Evolutionary conservation across 345 rosid species (phyloP).

Genomic region (Odontarrhena argentea): DNA sequence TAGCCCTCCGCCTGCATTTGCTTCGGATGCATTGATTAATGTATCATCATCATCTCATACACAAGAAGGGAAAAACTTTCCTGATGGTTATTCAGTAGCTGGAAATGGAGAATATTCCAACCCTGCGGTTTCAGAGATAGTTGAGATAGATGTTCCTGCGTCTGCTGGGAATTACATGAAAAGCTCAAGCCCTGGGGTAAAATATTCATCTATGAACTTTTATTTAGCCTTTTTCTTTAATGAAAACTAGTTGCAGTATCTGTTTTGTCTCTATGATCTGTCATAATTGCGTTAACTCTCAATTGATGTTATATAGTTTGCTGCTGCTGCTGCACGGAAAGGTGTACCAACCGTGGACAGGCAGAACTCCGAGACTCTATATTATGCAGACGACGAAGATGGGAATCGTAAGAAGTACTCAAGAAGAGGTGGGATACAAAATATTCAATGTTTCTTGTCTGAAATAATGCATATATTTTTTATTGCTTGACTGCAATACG

Average conservation of each 20-base stretch:
- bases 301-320: conserved; percentile 55
- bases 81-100: conserved; percentile 48
- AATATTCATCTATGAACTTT: conserved; percentile 37
- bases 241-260: conserved; percentile 12
- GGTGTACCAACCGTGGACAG: conserved; percentile 65
- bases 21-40: conserved; percentile 64
- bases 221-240: not conserved
- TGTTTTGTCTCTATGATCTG: not conserved
- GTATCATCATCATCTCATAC: conserved; percentile 46
- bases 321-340: conserved; percentile 90
- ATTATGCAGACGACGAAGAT: conserved; percentile 96
- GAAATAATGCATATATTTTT: conserved; percentile 7
- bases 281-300: not conserved
- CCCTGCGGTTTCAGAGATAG: conserved; percentile 65
- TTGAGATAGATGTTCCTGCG: conserved; percentile 81
- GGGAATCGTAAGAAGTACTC: conserved; percentile 76
- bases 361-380: conserved; percentile 75
- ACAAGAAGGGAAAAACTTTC: conserved; percentile 47
- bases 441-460: conserved; percentile 5
- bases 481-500: conserved; percentile 7
- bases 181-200: conserved; percentile 77
- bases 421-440: conserved; percentile 67
- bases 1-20: conserved; percentile 78
- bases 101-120: conserved; percentile 55
- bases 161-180: conserved; percentile 72